Base-by-base conservation (phyloP, 192 early-diverging fungal species). In the Coemansia sp. region DNA sequence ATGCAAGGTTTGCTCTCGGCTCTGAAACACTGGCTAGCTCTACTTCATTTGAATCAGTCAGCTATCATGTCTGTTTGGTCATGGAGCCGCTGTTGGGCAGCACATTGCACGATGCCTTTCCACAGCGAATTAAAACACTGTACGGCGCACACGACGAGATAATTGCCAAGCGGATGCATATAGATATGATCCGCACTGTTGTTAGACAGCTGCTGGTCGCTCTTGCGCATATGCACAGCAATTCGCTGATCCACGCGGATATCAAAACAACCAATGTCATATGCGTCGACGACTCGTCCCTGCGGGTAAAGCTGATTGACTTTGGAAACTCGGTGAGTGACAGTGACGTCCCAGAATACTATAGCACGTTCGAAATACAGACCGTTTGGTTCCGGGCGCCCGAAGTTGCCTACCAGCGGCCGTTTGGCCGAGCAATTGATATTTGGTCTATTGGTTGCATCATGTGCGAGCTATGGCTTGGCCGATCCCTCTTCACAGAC, bases 381-480 rank as follows among this genome's bases (percentile, higher is more conserved):
- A 99, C 97, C 4, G 78, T 97, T 18, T 99, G 97, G 97, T 99
- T 98, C 71, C 85, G 97, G 16, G 90, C 95, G 15, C 93, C 94
- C 0, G 95, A 98, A 65, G 81, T 99, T 7, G 84, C 86, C 2
- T 99, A 99, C 76, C 89, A 90, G 18, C 85, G 85, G 29, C 78
- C 78, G 20, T 81, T 81, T 61, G 78, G 78, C 33, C 67, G 72
- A 9, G 91, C 86, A 42, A 89, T 97, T 34, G 97, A 99, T 72
- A 89, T 99, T 61, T 99, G 97, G 97, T 92, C 94, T 63, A 49
- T 75, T 28, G 87, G 87, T 58, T 94, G 92, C 61, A 84, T 94
- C 40, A 86, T 94, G 86, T 71, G 93, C 34, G 92, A 94, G 63
- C 84, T 94, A 8, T 93, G 90, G 76, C 85, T 86, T 2, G 77